Percentiles rank a stretch among this genome's conserved stretches.
Evolutionary conservation across 2,329 filamentous ascomycete genomes (phyloP).

Genomic region (Penicillium frequentans): DNA sequence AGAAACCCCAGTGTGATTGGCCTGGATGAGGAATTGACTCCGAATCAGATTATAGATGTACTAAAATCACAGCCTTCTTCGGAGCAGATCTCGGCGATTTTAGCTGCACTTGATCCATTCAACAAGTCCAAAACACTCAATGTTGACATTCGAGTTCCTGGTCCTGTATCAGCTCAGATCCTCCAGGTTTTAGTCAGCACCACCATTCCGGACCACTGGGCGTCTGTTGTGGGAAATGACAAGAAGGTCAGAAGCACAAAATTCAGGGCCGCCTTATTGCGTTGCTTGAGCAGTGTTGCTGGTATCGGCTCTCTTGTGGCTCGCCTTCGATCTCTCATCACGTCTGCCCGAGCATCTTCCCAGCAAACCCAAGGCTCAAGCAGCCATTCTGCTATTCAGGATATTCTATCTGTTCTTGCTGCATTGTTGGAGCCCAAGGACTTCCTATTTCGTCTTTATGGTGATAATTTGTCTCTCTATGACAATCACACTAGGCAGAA

Average conservation of each 20-base stretch:
- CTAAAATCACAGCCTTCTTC: conserved; percentile 43
- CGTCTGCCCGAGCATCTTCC: conserved; percentile 22
- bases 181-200: conserved; percentile 71
- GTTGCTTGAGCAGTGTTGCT: conserved; percentile 69
- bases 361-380: conserved; percentile 35
- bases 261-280: conserved; percentile 51
- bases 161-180: conserved; percentile 70
- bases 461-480: conserved; percentile 43
- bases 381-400: conserved; percentile 32
- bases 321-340: conserved; percentile 64
- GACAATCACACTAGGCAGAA: conserved; percentile 47
- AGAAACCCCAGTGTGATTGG: conserved; percentile 10
- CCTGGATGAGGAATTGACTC: conserved; percentile 25
- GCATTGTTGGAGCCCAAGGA: conserved; percentile 45
- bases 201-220: conserved; percentile 83
- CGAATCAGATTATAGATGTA: conserved; percentile 34
- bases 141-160: conserved; percentile 63
- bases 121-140: conserved; percentile 21
- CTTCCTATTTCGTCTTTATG: conserved; percentile 46
- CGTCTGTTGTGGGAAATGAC: conserved; percentile 47
- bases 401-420: conserved; percentile 38
- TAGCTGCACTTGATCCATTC: conserved; percentile 39
- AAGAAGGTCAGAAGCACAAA: conserved; percentile 16
- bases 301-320: conserved; percentile 76
- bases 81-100: conserved; percentile 29